Evolutionary conservation across 2,329 filamentous ascomycete genomes (phyloP).

Genomic region (Hypoxylon sp.): DNA sequence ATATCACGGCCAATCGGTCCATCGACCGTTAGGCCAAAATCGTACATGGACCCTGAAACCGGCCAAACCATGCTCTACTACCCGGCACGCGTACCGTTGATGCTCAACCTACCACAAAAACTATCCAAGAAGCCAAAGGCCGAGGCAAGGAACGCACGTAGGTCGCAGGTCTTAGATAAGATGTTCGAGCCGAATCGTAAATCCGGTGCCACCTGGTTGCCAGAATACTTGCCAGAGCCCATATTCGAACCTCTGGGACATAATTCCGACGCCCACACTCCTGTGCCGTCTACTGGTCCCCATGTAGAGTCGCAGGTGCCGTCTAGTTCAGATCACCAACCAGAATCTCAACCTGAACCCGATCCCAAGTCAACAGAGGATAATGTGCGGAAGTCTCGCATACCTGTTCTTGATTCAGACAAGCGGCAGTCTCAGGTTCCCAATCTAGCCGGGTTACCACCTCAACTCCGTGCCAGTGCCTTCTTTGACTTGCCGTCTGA

Average conservation of each 20-base stretch:
- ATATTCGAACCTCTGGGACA: constrained; percentile 52
- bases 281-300: constrained; percentile 16
- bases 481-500: constrained; percentile 83
- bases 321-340: constrained; percentile 5
- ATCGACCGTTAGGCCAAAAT: constrained; percentile 60
- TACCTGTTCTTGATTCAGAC: constrained; percentile 53
- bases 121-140: constrained; percentile 80
- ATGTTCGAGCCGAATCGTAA: constrained; percentile 63
- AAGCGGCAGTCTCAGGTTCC: constrained; percentile 57
- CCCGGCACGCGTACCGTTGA: constrained; percentile 91
- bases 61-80: constrained; percentile 92
- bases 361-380: constrained; percentile 24
- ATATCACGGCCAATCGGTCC: constrained; percentile 53
- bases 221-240: constrained; percentile 48
- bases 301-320: constrained; percentile 25
- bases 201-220: constrained; percentile 50
- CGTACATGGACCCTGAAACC: constrained; percentile 73
- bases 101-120: constrained; percentile 92
- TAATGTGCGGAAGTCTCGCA: constrained; percentile 53
- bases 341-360: constrained; percentile 30
- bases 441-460: constrained; percentile 72
- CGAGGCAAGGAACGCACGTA: constrained; percentile 74
- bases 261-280: constrained; percentile 28
- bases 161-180: constrained; percentile 78
- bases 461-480: constrained; percentile 88